Evolutionary conservation across 805 yeast genomes (phyloP).

Genomic region (Saturnispora bothae): DNA sequence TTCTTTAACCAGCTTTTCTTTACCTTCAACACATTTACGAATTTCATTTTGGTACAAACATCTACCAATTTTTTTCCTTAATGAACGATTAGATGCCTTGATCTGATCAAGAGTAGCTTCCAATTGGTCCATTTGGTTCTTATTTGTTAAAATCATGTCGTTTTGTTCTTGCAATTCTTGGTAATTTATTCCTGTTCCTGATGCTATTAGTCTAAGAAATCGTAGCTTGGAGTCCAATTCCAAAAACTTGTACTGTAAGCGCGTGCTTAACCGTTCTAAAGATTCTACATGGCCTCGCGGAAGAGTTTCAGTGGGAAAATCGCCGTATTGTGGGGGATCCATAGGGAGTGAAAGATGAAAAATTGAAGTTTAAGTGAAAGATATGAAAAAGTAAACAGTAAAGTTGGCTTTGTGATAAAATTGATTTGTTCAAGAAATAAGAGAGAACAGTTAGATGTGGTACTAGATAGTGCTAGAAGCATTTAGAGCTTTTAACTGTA

Average conservation of each 20-base stretch:
- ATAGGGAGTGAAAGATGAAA: no score
- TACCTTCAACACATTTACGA: conserved; percentile 13
- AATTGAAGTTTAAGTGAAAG: no score
- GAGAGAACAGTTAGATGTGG: no score
- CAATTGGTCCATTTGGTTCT: conserved; percentile 10
- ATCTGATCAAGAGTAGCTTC: conserved; percentile 15
- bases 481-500: no score
- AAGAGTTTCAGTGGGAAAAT: no score
- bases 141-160: conserved; percentile 13
- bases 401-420: no score
- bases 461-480: no score
- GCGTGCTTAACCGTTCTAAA: conserved; percentile 14
- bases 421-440: no score
- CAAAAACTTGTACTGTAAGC: conserved; percentile 52
- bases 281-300: not conserved
- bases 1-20: conserved; percentile 19
- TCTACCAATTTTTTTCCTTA: conserved; percentile 11
- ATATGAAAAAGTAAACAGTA: no score
- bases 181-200: conserved; percentile 19
- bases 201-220: conserved; percentile 44
- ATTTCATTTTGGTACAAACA: conserved; percentile 12
- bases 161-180: conserved; percentile 17
- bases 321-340: no score
- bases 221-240: conserved; percentile 67
- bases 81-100: conserved; percentile 11